phyloP scores from a whole-genome alignment of 805 yeast species.

The Pichia deserticola region DNA sequence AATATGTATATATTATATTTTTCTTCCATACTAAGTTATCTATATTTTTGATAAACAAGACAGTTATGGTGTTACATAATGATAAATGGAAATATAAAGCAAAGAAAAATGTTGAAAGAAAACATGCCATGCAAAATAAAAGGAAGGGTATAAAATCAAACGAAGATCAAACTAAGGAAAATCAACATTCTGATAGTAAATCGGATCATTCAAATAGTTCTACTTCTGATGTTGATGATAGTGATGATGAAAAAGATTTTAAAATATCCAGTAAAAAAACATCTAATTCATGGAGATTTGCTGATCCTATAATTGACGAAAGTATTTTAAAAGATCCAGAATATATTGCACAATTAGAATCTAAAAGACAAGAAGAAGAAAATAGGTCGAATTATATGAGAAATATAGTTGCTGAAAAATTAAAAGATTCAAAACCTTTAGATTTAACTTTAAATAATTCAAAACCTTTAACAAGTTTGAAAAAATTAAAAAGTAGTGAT shows the following conservation, averaged over 20 bases:
- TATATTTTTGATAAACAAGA: too few species aligned
- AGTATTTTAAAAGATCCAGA: constrained; percentile 18
- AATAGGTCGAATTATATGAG: constrained; percentile 1
- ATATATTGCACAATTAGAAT: constrained; percentile 9
- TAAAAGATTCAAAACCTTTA: background rate
- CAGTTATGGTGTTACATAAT: constrained; percentile 43
- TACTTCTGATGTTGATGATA: background rate
- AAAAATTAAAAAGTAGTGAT: constrained; percentile 8
- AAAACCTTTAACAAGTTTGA: background rate
- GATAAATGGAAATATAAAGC: constrained; percentile 46
- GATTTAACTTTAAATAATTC: background rate
- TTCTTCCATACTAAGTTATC: too few species aligned
- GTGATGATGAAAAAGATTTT: constrained; percentile 6
- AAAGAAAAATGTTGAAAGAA: constrained; percentile 32
- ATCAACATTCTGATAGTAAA: background rate
- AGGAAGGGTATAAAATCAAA: background rate
- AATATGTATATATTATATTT: too few species aligned
- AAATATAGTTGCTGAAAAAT: constrained; percentile 7
- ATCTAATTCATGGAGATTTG: constrained; percentile 26
- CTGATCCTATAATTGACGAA: constrained; percentile 13
- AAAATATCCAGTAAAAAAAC: constrained; percentile 1
- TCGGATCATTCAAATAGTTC: background rate
- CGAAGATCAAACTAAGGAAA: too few species aligned
- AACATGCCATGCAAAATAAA: constrained; percentile 30
- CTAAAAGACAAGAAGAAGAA: constrained; percentile 2